These are phyloP conservation scores for Hirschioporus abietinus DNA, from an alignment of 768 basidiomycete species.

Conservation along the genomic window DNA sequence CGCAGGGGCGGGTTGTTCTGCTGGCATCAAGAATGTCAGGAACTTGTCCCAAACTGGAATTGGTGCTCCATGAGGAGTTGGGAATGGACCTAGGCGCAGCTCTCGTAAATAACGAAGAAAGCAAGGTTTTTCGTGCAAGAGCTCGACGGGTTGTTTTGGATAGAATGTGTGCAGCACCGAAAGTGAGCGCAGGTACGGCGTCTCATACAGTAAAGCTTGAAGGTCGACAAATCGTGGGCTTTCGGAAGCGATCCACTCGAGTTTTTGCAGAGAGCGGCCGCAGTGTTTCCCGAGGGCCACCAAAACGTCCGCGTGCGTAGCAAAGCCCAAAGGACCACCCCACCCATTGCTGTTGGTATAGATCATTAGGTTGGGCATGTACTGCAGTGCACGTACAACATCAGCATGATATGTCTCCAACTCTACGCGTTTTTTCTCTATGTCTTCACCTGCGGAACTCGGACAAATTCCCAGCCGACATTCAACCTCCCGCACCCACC, in stretches of 20 bases:
- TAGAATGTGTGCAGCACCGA: conserved; percentile 3
- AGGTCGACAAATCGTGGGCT: neutral
- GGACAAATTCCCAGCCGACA: neutral
- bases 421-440: neutral
- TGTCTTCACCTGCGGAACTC: neutral
- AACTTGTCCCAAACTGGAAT: neutral
- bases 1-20: neutral
- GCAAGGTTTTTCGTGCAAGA: neutral
- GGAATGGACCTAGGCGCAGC: neutral
- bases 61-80: neutral
- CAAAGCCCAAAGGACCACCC: neutral
- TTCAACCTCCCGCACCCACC: conserved; percentile 2
- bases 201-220: neutral
- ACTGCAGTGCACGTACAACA: conserved; percentile 1
- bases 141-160: neutral
- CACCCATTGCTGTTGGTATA: conserved; percentile 1
- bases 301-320: neutral
- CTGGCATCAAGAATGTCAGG: neutral
- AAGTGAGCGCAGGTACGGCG: neutral
- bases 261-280: neutral
- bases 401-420: neutral
- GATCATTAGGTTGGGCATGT: neutral
- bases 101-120: neutral
- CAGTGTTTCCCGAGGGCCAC: neutral
- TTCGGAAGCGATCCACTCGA: neutral